These are phyloP conservation scores for Helotiales sp. DNA, from an alignment of 2,329 filamentous ascomycete genomes.

Conservation along the genomic window DNA sequence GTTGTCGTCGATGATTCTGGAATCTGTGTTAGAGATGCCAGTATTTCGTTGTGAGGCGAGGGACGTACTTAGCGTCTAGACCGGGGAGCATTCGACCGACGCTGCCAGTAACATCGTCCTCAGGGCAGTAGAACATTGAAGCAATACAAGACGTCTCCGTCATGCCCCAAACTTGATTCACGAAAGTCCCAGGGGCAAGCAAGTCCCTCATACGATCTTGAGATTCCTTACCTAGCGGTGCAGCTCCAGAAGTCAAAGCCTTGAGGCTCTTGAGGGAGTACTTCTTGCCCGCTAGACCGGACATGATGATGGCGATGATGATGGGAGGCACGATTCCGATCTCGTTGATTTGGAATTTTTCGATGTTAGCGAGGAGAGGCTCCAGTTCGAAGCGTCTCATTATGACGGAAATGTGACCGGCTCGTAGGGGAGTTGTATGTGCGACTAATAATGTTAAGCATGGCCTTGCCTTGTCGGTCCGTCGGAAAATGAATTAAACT, in stretches of 20 bases:
- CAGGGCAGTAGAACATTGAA: conserved; percentile 44
- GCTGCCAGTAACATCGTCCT: conserved; percentile 57
- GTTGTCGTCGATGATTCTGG: conserved; percentile 37
- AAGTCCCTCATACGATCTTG: conserved; percentile 49
- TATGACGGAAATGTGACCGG: conserved; percentile 46
- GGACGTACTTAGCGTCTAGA: conserved; percentile 40
- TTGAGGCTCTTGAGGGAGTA: conserved; percentile 61
- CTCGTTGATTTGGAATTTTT: conserved; percentile 70
- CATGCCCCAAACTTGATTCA: conserved; percentile 57
- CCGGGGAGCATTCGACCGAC: conserved; percentile 53
- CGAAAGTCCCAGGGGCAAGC: conserved; percentile 48
- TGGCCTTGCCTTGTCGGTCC: not conserved
- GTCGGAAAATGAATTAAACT: conserved; percentile 17
- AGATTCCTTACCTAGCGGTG: conserved; percentile 50
- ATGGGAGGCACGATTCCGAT: conserved; percentile 76
- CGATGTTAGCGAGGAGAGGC: conserved; percentile 69
- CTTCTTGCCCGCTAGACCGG: conserved; percentile 30
- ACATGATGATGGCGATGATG: conserved; percentile 62
- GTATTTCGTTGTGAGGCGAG: not conserved
- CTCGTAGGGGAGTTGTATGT: conserved; percentile 59
- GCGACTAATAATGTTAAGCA: conserved; percentile 54
- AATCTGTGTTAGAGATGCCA: not conserved
- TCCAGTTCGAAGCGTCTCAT: conserved; percentile 80
- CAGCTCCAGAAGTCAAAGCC: conserved; percentile 53
- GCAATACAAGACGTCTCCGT: conserved; percentile 49